phyloP scores from a whole-genome alignment of 192 early-diverging fungal species.

The Piromyces sp. region DNA sequence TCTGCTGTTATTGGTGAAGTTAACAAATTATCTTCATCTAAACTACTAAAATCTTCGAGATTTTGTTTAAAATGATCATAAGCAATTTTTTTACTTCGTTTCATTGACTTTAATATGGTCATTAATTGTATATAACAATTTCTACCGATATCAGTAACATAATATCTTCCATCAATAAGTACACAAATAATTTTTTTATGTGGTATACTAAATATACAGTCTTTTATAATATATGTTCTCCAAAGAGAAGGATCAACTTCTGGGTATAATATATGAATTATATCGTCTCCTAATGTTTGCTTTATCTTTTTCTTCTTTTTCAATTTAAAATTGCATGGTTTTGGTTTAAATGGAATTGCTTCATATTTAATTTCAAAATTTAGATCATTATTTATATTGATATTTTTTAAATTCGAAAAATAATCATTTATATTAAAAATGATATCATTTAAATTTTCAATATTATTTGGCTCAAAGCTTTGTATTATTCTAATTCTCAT shows the following conservation, averaged over 20 bases:
- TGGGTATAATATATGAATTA: not conserved
- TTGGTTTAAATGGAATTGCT: not conserved
- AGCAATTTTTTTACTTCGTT: not conserved
- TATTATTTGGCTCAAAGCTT: not conserved
- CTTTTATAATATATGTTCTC: not conserved
- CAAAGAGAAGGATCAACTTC: not conserved
- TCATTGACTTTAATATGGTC: not conserved
- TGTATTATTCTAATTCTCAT: not conserved
- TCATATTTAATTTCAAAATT: not conserved
- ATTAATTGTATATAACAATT: not conserved
- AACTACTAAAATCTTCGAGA: not conserved
- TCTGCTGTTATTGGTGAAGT: not conserved
- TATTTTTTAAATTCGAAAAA: not conserved
- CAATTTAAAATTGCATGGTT: not conserved
- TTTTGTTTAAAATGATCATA: not conserved
- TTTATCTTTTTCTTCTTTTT: not conserved
- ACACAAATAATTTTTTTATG: not conserved
- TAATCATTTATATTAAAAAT: not conserved
- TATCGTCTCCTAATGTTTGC: not conserved
- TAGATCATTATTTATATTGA: not conserved
- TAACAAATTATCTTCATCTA: not conserved
- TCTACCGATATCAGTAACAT: not conserved
- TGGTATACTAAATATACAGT: not conserved
- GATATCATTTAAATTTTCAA: not conserved
- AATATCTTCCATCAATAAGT: not conserved